Evolutionary conservation across 2,329 filamentous ascomycete species (phyloP), one percentile per base, ranked within the genome.

Genomic region (Aspergillus brunneoviolaceus): DNA sequence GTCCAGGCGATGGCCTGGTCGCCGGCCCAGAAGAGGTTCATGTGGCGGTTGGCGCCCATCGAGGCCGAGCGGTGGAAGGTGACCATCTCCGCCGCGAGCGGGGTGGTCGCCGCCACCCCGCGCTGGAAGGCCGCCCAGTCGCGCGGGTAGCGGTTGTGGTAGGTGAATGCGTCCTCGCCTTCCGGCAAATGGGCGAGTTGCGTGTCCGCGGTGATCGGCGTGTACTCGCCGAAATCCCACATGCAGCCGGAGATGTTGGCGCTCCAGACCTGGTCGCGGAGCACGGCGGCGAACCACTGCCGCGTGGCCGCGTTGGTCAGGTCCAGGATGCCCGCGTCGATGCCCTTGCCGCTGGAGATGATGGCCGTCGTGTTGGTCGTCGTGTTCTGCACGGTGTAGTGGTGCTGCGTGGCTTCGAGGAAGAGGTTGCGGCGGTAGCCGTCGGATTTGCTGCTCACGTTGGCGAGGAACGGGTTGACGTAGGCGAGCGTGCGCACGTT

Each of bases 21-120:
- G 42, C 74, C 74, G 3, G 70, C 72, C 74, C 74, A 77, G 69
- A 76, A 77, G 7, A 77, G 65, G 56, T 76, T 76, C 65, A 72
- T 74, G 62, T 75, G 65, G 12, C 67, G 65, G 54, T 73, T 71
- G 0, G 73, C 66, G 1, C 65, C 68, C 51, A 73, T 69, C 7
- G 72, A 67, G 1, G 73, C 72, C 2, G 72, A 75, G 12, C 73
- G 71, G 55, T 77, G 73, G 65, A 76, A 76, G 7, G 72, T 64
- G 42, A 35, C 33, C 33, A 35, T 35, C 33, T 35, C 33, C 33
- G 33, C 11, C 10, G 33, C 33, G 12, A 35, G 33, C 2, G 33
- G 33, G 10, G 33, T 35, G 33, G 33, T 16, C 4, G 33, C 11
- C 33, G 33, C 33, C 11, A 16, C 33, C 1, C 12, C 11, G 33